Evolutionary conservation across 2,329 filamentous ascomycete species (phyloP).

Genomic region (Colletotrichum sp.): DNA sequence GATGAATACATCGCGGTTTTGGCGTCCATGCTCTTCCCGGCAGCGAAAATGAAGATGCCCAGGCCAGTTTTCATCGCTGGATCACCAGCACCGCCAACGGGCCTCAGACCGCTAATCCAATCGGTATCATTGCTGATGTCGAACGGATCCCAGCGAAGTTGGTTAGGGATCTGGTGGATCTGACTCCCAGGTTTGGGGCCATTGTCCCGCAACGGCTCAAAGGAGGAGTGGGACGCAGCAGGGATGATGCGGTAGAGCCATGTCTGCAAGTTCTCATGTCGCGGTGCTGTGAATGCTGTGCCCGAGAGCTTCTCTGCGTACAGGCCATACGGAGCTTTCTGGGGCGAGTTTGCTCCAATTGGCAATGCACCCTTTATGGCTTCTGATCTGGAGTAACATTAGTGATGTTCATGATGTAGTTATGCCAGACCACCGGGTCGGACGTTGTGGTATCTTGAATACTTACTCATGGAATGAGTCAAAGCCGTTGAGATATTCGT

Average conservation of each 20-base stretch:
- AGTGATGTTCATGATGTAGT: neutral
- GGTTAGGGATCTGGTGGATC: slow-evolving; percentile 79
- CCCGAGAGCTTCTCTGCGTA: slow-evolving; percentile 73
- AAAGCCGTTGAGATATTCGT: slow-evolving; percentile 74
- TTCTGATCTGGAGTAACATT: slow-evolving; percentile 55
- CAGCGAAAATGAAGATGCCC: slow-evolving; percentile 73
- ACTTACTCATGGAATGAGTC: slow-evolving; percentile 71
- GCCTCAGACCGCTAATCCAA: slow-evolving; percentile 54
- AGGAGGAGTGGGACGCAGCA: slow-evolving; percentile 53
- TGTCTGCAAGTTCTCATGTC: slow-evolving; percentile 62
- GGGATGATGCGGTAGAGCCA: slow-evolving; percentile 67
- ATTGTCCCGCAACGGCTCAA: slow-evolving; percentile 24
- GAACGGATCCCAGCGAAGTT: slow-evolving; percentile 84
- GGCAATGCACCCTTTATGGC: slow-evolving; percentile 71
- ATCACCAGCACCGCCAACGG: slow-evolving; percentile 74
- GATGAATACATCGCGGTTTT: slow-evolving; percentile 75
- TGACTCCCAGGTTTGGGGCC: slow-evolving; percentile 51
- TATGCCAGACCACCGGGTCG: neutral
- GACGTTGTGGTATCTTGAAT: too few relatives aligned
- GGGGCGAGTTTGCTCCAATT: slow-evolving; percentile 72
- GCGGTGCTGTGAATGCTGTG: slow-evolving; percentile 64
- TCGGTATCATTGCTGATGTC: slow-evolving; percentile 58
- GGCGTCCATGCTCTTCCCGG: slow-evolving; percentile 70
- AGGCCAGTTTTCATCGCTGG: slow-evolving; percentile 72
- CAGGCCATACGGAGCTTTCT: slow-evolving; percentile 71